Base-by-base conservation (phyloP, 768 basidiomycete species). In the Termitomyces sp. region DNA sequence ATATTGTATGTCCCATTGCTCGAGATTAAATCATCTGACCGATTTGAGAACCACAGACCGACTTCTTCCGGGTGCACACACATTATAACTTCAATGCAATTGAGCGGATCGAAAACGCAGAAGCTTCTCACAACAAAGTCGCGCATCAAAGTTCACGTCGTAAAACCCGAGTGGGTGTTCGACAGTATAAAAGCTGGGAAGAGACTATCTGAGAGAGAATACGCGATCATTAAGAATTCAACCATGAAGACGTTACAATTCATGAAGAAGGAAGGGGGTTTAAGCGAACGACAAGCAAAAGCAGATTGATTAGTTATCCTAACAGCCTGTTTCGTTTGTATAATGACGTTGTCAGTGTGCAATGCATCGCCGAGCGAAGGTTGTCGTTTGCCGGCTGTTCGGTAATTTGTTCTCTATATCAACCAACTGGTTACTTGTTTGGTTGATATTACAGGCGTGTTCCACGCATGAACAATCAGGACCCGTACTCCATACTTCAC, bases 71-170 rank as follows among this genome's bases (percentile, higher is more conserved):
- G 80, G 10, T 86, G 86, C 47, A 93, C 92, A 7, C 92, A 94
- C 67, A 85, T 94, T 51, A 65, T 94, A 39, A 88, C 87, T 9
- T 91, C 90, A 6, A 82, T 83, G 61, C 80, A 79, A 54, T 75
- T 92, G 56, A 89, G 78, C 64, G 89, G 79, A 18, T 81, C 83
- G 28, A 93, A 93, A 70, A 86, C 81, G 3, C 83, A 92, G 57
- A 83, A 78, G 63, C 64, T 85, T 51, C 70, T 92, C 55, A 81
- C 78, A 20, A 68, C 73, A 24, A 84, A 81, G 63, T 74, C 73
- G 33, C 74, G 75, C 60, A 77, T 68, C 56, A 76, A 76, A 36
- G 73, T 76, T 7, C 78, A 87, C 55, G 80, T 93, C 55, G 88
- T 93, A 33, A 83, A 77, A 56, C 89, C 89, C 9, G 85, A 87